These are phyloP conservation scores for Xylariaceae sp. DNA, from an alignment of 2,329 filamentous ascomycete species.

Conservation along the genomic window DNA sequence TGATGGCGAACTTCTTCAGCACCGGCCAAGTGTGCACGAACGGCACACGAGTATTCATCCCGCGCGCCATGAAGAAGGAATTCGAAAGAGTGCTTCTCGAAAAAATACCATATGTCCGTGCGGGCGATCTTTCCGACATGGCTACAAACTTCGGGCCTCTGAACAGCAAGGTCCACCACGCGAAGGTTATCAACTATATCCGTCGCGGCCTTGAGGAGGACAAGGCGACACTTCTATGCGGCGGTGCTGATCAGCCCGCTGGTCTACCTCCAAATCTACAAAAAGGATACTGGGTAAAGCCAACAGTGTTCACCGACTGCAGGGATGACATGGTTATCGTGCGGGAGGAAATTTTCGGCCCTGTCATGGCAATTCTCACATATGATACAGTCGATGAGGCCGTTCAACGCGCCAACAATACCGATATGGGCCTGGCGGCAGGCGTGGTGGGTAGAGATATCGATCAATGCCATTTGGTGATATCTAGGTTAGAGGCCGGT, in stretches of 20 bases:
- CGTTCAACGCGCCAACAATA: conserved; percentile 76
- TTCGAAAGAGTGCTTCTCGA: conserved; percentile 75
- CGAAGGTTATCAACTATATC: conserved; percentile 83
- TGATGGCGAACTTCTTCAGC: conserved; percentile 95
- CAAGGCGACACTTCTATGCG: conserved; percentile 74
- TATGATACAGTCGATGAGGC: conserved; percentile 76
- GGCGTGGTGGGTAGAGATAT: conserved; percentile 83
- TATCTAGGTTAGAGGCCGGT: conserved; percentile 76
- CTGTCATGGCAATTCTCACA: conserved; percentile 80
- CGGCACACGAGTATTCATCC: conserved; percentile 86
- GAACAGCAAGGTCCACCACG: conserved; percentile 74
- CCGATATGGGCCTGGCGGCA: conserved; percentile 79
- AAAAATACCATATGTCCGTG: conserved; percentile 73
- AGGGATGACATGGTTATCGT: conserved; percentile 82
- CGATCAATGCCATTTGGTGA: conserved; percentile 73
- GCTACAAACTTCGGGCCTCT: conserved; percentile 85
- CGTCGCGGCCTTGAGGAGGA: conserved; percentile 75
- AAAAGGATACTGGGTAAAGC: conserved; percentile 82
- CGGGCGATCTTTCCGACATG: conserved; percentile 74
- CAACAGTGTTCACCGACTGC: conserved; percentile 87
- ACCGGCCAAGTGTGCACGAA: conserved; percentile 94
- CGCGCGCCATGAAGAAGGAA: conserved; percentile 64
- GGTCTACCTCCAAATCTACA: conserved; percentile 56
- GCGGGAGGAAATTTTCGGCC: conserved; percentile 86
- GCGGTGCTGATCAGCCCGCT: conserved; percentile 67